Evolutionary conservation across 1,139 yeast genomes (phyloP).

Genomic region (Lodderomyces metapsilosis): DNA sequence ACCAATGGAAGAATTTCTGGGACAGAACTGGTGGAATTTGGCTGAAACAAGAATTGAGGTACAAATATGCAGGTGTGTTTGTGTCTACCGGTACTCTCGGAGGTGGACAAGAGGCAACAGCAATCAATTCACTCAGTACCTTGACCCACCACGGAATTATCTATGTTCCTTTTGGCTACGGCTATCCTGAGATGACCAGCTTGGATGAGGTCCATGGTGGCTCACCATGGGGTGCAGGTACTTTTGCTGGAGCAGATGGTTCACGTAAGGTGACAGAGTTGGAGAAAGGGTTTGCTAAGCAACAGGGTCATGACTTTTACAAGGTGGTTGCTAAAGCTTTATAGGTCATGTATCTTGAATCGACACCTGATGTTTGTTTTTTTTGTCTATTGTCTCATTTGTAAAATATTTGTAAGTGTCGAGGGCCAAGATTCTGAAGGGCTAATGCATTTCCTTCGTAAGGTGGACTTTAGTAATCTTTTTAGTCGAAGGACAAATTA

Average conservation of each 20-base stretch:
- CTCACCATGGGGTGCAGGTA: slow-evolving; percentile 53
- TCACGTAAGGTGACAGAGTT: slow-evolving; percentile 40
- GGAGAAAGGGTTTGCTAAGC: slow-evolving; percentile 37
- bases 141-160: slow-evolving; percentile 79
- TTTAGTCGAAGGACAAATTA: too few relatives aligned
- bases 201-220: slow-evolving; percentile 45
- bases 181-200: slow-evolving; percentile 29
- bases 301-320: slow-evolving; percentile 45
- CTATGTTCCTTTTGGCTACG: slow-evolving; percentile 78
- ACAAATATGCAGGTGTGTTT: slow-evolving; percentile 75
- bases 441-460: too few relatives aligned
- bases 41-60: slow-evolving; percentile 72
- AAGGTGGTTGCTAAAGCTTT: slow-evolving; percentile 25
- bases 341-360: too few relatives aligned
- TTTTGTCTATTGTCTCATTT: too few relatives aligned
- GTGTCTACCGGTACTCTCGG: slow-evolving; percentile 81
- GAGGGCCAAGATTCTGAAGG: too few relatives aligned
- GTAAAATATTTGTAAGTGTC: too few relatives aligned
- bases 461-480: too few relatives aligned
- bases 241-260: slow-evolving; percentile 49
- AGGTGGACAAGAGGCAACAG: slow-evolving; percentile 81
- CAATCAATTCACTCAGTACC: slow-evolving; percentile 58
- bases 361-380: too few relatives aligned
- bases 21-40: slow-evolving; percentile 81
- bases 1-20: slow-evolving; percentile 81